These are phyloP conservation scores for Vitis hybrid DNA, from an alignment of 177 flowering plant species.

Conservation along the genomic window DNA sequence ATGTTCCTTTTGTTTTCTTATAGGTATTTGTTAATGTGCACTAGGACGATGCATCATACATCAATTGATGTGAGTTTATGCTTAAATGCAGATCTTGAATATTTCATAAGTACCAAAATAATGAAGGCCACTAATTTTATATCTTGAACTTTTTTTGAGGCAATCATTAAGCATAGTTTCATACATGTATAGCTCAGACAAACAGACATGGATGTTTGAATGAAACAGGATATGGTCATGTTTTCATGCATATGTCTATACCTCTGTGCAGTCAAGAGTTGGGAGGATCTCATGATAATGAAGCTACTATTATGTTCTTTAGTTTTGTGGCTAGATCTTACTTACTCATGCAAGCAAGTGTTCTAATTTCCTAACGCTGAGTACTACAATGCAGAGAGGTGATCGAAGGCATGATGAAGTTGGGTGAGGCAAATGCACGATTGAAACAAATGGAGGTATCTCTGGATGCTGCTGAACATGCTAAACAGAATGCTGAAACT, in stretches of 20 bases:
- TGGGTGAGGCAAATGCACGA: slow-evolving; percentile 65
- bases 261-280: not conserved
- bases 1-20: too few relatives aligned
- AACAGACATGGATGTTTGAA: not conserved
- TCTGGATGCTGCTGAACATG: slow-evolving; percentile 62
- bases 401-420: slow-evolving; percentile 59
- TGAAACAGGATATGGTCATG: not conserved
- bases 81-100: too few relatives aligned
- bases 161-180: too few relatives aligned
- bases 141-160: too few relatives aligned
- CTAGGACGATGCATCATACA: too few relatives aligned
- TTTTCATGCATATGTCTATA: not conserved
- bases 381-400: slow-evolving; percentile 56
- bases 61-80: too few relatives aligned
- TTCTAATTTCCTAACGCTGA: not conserved
- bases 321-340: not conserved
- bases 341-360: not conserved
- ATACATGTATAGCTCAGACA: too few relatives aligned
- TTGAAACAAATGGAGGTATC: slow-evolving; percentile 75
- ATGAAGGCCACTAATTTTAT: too few relatives aligned
- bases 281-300: not conserved
- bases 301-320: not conserved
- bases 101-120: too few relatives aligned
- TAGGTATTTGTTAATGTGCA: too few relatives aligned
- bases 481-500: slow-evolving; percentile 62